A percentile compares a stretch with the other conserved stretches of the same genome.
Evolutionary conservation across 164 flowering plant genomes (phyloP).

Genomic region (Berberis thunbergii): DNA sequence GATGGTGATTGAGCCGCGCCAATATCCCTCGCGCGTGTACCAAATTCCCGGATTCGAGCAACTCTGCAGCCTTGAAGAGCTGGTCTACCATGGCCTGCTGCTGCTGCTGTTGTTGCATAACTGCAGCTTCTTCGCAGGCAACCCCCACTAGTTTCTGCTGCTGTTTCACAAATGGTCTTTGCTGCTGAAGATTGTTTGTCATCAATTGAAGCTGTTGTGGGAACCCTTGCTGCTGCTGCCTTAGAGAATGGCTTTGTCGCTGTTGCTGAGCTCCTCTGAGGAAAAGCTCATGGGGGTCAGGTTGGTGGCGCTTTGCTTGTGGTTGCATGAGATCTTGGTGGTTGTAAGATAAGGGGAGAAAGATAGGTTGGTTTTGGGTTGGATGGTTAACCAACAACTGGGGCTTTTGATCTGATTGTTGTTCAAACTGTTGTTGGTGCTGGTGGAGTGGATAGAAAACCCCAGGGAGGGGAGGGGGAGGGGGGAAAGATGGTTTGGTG

Average conservation of each 20-base stretch:
- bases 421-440: background rate
- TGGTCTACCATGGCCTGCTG: constrained; percentile 57
- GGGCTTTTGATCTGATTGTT: background rate
- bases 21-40: constrained; percentile 99
- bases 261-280: constrained; percentile 5
- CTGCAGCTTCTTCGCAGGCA: constrained; percentile 16
- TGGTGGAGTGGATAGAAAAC: background rate
- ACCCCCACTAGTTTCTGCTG: constrained; percentile 16
- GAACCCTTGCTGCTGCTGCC: no score
- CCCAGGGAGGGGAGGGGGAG: constrained; percentile 8
- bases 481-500: no score
- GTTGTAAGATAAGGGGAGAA: background rate
- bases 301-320: no score
- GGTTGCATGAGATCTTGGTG: background rate
- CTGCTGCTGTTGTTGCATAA: constrained; percentile 22
- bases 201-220: no score
- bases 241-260: no score
- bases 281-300: no score
- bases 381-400: background rate
- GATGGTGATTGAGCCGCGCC: constrained; percentile 70
- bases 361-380: background rate
- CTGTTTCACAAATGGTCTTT: background rate
- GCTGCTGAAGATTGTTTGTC: no score
- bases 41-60: constrained; percentile 69
- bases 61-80: constrained; percentile 78